Evolutionary conservation across 371 early-diverging fungal species (phyloP), one percentile per base, ranked within the genome.

Genomic region (Capniomyces stellatus): DNA sequence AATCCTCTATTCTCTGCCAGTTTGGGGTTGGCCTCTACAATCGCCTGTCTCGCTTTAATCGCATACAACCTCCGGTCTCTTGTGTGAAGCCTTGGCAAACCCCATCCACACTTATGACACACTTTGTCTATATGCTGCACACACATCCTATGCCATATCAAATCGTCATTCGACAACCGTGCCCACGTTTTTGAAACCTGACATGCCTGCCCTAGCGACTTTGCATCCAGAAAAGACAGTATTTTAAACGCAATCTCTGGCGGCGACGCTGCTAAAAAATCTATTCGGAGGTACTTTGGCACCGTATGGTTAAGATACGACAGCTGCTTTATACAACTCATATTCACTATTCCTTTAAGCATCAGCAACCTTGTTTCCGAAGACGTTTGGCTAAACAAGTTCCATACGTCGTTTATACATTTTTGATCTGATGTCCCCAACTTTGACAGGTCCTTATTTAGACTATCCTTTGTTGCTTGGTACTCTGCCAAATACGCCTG

Each of bases 31-130:
- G 40, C 22, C 13, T 52, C 24, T 8, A 18, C 31, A 2, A 21
- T 19, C 18, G 3, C 41, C 15, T 31, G 12, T 29, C 24, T 40
- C 18, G 4, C 22, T 28, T 18, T 18, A 6, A 10, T 15, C 22
- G 55, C n/a, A 53, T 22, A 29, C 40, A 44, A 42, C 22, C 64
- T 58, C n/a, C 66, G 62, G 29, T 62, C 52, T 28, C 58, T 52
- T 13, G 48, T 46, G 44, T 66, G 60, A 13, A 89, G 65, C 44
- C 83, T 61, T 18, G 90, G 92, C 40, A 90, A 60, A 1, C 93
- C 92, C 94, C 94, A 95, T 3, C 96, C 96, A 62, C 96, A 95
- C 61, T 85, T 92, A 30, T 73, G 71, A 61, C 96, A 95, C 58
- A 90, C 86, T 60, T 85, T 85, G 68, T 92, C 90, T 54, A 94